Evolutionary conservation across 2,329 filamentous ascomycete genomes (phyloP).

Genomic region (Colletotrichum abscissum): DNA sequence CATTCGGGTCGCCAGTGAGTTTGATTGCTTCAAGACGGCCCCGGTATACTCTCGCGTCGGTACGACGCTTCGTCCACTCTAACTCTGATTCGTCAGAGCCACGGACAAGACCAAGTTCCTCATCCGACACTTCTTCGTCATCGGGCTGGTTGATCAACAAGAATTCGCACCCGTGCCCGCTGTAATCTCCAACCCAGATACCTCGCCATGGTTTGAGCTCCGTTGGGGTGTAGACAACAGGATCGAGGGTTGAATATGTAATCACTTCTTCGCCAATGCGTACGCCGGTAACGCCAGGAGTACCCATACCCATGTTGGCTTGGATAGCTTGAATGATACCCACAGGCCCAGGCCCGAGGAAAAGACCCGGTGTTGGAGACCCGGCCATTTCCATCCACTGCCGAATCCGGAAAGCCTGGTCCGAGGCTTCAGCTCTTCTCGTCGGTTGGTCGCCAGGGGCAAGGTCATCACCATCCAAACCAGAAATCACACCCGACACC

Average conservation of each 20-base stretch:
- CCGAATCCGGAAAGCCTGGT: conserved; percentile 78
- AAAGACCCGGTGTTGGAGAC: conserved; percentile 41
- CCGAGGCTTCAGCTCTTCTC: conserved; percentile 69
- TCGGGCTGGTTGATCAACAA: conserved; percentile 83
- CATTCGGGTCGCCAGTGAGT: conserved; percentile 89
- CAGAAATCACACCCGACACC: conserved; percentile 49
- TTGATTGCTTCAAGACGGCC: conserved; percentile 87
- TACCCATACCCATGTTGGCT: conserved; percentile 36
- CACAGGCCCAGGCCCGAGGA: conserved; percentile 43
- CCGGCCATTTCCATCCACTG: conserved; percentile 78
- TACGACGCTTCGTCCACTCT: conserved; percentile 57
- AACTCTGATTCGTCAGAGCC: conserved; percentile 55
- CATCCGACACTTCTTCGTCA: conserved; percentile 55
- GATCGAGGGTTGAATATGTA: conserved; percentile 79
- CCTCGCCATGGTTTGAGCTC: conserved; percentile 84
- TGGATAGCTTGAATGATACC: conserved; percentile 38
- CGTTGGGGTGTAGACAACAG: conserved; percentile 83
- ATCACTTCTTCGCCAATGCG: conserved; percentile 66
- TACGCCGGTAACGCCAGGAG: conserved; percentile 49
- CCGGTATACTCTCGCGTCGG: conserved; percentile 63
- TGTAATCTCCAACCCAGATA: conserved; percentile 94
- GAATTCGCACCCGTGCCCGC: conserved; percentile 89
- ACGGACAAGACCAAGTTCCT: conserved; percentile 53
- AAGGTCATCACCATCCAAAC: conserved; percentile 40
- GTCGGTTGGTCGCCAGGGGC: conserved; percentile 54